These are phyloP conservation scores for Pseudisothecium myosuroides DNA, from an alignment of 225 moss, liverwort and hornwort species.

Conservation along the genomic window DNA sequence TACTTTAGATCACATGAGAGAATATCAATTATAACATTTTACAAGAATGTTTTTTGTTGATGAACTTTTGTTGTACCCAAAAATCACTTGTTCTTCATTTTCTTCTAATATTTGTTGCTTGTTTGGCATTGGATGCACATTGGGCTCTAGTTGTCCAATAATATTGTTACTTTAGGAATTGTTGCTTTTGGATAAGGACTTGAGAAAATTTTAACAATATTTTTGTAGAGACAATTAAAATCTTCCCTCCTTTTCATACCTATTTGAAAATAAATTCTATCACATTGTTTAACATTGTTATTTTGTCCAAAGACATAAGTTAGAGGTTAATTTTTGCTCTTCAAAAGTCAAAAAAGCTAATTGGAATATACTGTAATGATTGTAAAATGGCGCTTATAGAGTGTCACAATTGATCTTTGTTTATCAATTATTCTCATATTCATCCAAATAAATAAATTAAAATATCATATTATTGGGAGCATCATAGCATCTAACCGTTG, in stretches of 20 bases:
- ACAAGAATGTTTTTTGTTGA: not conserved
- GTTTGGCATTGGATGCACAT: not conserved
- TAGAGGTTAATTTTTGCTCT: too few relatives aligned
- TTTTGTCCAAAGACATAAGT: not conserved
- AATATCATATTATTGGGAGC: not conserved
- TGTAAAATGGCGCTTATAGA: not conserved
- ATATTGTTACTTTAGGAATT: not conserved
- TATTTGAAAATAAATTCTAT: not conserved
- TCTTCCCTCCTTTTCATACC: not conserved
- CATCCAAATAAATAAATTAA: not conserved
- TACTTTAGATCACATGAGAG: too few relatives aligned
- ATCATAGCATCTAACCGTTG: not conserved
- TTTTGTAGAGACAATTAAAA: not conserved
- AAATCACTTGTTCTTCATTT: not conserved
- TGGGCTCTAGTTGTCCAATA: not conserved
- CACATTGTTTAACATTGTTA: not conserved
- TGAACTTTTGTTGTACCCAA: not conserved
- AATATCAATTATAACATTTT: not conserved
- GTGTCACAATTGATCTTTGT: not conserved
- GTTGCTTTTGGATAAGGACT: not conserved
- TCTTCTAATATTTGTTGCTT: not conserved
- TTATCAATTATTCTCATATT: not conserved
- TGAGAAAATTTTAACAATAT: not conserved
- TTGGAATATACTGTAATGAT: not conserved
- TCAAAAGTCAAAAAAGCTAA: too few relatives aligned